Evolutionary conservation across 2,329 filamentous ascomycete genomes (phyloP).

Genomic region (Neonectria neomacrospora): DNA sequence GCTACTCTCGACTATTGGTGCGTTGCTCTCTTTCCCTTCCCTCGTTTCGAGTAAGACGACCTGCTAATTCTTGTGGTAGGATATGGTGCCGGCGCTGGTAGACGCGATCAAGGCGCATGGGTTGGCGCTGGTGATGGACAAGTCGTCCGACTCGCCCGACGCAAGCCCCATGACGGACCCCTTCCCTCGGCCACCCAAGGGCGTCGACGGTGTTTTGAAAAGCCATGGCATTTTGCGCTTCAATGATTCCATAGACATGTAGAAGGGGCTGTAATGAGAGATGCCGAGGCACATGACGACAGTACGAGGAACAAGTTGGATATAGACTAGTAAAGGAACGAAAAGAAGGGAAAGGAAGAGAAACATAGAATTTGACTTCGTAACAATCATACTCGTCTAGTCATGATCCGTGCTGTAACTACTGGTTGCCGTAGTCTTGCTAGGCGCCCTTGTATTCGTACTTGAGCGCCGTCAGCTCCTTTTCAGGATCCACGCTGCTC

Average conservation of each 20-base stretch:
- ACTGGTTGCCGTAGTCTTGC: conserved; percentile 1
- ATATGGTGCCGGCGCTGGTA: conserved; percentile 91
- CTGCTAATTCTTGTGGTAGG: conserved; percentile 60
- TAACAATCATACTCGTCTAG: conserved; percentile 1
- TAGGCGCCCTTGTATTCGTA: conserved; percentile 77
- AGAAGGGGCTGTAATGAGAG: conserved; percentile 45
- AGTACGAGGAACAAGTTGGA: conserved; percentile 17
- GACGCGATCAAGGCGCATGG: conserved; percentile 96
- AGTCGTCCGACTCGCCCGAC: conserved; percentile 68
- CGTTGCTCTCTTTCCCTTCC: conserved; percentile 48
- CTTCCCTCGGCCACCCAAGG: conserved; percentile 75
- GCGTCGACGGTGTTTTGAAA: conserved; percentile 88
- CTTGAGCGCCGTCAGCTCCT: conserved; percentile 69
- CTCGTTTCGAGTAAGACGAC: not conserved
- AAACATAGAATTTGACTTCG: conserved; percentile 24
- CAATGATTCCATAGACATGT: conserved; percentile 88
- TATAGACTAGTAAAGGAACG: conserved; percentile 33
- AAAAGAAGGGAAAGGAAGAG: conserved; percentile 25
- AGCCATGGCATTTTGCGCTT: conserved; percentile 90
- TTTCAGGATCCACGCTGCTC: conserved; percentile 74
- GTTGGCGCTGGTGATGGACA: conserved; percentile 90
- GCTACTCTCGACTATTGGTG: conserved; percentile 86
- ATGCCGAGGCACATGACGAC: conserved; percentile 31
- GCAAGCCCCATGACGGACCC: conserved; percentile 57
- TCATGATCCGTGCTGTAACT: conserved; percentile 5